Evolutionary conservation across 352 stramenopile species (phyloP).

Genomic region (Phytophthora tentaculata): DNA sequence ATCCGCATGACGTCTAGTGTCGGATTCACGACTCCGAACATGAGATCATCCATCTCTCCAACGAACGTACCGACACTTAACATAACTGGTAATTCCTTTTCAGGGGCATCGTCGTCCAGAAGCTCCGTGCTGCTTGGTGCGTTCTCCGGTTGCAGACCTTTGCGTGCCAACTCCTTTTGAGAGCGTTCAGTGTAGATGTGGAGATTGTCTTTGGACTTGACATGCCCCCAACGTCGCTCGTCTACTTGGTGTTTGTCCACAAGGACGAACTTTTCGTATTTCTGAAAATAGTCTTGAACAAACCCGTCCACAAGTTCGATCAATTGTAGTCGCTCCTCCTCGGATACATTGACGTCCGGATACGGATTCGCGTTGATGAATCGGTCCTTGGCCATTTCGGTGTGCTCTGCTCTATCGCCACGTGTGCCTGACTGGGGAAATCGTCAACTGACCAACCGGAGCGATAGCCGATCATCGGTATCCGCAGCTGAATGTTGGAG

Average conservation of each 20-base stretch:
- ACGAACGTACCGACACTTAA: conserved; percentile 36
- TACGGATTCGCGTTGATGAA: conserved; percentile 9
- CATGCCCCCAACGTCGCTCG: conserved; percentile 17
- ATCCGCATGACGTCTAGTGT: conserved; percentile 45
- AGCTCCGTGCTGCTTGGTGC: background rate
- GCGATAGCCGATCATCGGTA: background rate
- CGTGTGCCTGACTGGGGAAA: conserved; percentile 10
- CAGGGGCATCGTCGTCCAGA: background rate
- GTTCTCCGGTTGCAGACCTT: conserved; percentile 7
- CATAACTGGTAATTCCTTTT: conserved; percentile 27
- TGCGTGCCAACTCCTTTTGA: conserved; percentile 8
- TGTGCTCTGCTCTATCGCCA: background rate
- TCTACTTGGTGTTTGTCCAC: conserved; percentile 16
- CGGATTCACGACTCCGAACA: conserved; percentile 44
- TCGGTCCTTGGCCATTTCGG: background rate
- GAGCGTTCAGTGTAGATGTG: conserved; percentile 26
- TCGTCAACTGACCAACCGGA: conserved; percentile 13
- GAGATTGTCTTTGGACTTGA: conserved; percentile 38
- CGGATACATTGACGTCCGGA: conserved; percentile 13
- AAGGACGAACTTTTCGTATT: conserved; percentile 33
- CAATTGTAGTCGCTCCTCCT: conserved; percentile 16
- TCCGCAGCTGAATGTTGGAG: conserved; percentile 2
- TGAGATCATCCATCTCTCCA: conserved; percentile 41
- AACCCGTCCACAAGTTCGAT: conserved; percentile 12
- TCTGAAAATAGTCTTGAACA: conserved; percentile 28